phyloP scores from a whole-genome alignment of 805 yeast species.

The Wickerhamomyces bovis region DNA sequence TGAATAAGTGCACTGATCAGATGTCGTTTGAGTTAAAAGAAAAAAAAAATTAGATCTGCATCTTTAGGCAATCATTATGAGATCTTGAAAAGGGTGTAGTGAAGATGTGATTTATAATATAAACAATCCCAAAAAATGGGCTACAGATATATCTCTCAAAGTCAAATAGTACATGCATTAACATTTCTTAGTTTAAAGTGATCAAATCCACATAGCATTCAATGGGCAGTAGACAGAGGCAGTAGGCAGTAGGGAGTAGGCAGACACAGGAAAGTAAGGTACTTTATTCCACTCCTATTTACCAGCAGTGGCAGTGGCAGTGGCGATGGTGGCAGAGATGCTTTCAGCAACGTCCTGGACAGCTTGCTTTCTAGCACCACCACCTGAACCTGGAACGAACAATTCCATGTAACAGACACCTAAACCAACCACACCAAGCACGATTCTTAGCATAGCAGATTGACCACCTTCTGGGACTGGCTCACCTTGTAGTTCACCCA shows the following conservation, averaged over 20 bases:
- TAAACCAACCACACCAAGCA: constrained; percentile 40
- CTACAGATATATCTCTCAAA: too few species aligned
- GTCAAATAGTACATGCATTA: not conserved
- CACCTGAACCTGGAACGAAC: constrained; percentile 20
- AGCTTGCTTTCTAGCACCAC: constrained; percentile 24
- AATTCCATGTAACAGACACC: constrained; percentile 51
- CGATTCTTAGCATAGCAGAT: constrained; percentile 27
- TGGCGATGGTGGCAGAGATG: constrained; percentile 15
- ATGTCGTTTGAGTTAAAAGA: too few species aligned
- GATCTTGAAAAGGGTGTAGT: too few species aligned
- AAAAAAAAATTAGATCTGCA: too few species aligned
- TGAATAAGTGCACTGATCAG: constrained; percentile 20
- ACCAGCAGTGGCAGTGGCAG: constrained; percentile 11
- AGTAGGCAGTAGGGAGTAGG: not conserved
- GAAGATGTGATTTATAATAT: too few species aligned
- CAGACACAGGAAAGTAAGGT: not conserved
- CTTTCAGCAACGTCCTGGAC: constrained; percentile 19
- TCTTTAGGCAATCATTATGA: too few species aligned
- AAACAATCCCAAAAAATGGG: too few species aligned
- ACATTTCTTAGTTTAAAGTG: not conserved
- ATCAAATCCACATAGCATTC: too few species aligned
- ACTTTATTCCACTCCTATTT: not conserved
- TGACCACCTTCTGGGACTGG: constrained; percentile 30
- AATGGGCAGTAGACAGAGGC: too few species aligned
- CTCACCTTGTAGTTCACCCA: constrained; percentile 22